Evolutionary conservation across 2,329 filamentous ascomycete species (phyloP).

Genomic region (Colletotrichum coccodes): DNA sequence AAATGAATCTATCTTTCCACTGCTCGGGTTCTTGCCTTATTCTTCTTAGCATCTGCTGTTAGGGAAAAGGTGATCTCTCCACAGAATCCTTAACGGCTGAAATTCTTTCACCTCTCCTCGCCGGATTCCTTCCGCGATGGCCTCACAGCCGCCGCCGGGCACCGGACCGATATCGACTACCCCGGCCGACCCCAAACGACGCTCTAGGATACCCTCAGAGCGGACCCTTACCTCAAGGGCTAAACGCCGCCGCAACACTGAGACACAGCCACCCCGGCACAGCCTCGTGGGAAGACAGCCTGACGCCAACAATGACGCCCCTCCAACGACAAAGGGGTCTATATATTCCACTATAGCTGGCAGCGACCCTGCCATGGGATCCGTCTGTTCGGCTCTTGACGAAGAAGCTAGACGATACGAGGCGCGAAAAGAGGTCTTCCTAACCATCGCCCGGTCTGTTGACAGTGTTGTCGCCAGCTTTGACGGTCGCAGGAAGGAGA

Average conservation of each 20-base stretch:
- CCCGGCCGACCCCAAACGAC: background rate
- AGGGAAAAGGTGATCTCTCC: background rate
- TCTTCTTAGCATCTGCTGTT: background rate
- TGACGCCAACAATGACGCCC: background rate
- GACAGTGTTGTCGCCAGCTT: background rate
- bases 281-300: slow-evolving; percentile 5
- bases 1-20: too few relatives aligned
- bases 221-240: background rate
- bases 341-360: background rate
- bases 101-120: background rate
- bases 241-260: background rate
- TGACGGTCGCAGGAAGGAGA: too few relatives aligned
- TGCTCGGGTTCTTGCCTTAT: background rate
- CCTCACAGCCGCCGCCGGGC: background rate
- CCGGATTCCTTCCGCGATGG: background rate
- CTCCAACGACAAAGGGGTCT: background rate
- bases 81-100: background rate
- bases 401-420: background rate
- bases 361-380: background rate
- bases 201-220: background rate
- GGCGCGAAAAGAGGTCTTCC: background rate
- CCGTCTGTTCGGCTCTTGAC: background rate
- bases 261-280: background rate
- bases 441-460: background rate
- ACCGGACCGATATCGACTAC: background rate